These are phyloP conservation scores for Solanum appendiculatum DNA, from an alignment of 257 asterid genomes.

Conservation along the genomic window DNA sequence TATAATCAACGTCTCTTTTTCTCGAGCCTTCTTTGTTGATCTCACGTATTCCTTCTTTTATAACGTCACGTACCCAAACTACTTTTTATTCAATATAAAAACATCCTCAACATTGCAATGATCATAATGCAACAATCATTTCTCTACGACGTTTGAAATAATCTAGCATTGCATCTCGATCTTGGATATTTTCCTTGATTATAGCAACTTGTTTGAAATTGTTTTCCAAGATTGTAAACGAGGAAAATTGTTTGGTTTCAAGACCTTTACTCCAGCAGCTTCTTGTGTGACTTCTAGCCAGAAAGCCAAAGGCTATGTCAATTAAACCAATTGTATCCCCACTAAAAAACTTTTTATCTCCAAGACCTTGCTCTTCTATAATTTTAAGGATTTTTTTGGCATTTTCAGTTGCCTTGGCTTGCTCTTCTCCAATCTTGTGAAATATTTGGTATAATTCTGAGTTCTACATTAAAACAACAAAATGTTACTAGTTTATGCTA, in stretches of 20 bases:
- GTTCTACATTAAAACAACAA: not conserved
- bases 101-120: not conserved
- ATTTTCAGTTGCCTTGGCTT: constrained; percentile 10
- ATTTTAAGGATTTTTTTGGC: not conserved
- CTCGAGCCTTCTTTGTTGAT: too few species aligned
- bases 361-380: constrained; percentile 10
- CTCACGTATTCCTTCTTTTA: too few species aligned
- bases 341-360: constrained; percentile 15
- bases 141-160: not conserved
- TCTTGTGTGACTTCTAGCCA: constrained; percentile 13
- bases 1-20: too few species aligned
- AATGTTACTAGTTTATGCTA: not conserved
- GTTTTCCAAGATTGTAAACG: constrained; percentile 7
- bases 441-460: not conserved
- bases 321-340: constrained; percentile 3
- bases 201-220: constrained; percentile 8
- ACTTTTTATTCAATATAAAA: too few species aligned
- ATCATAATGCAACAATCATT: not conserved
- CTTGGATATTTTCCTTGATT: constrained; percentile 6
- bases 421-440: not conserved
- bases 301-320: constrained; percentile 3
- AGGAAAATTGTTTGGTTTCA: not conserved
- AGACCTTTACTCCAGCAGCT: not conserved
- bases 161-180: not conserved
- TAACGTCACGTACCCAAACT: too few species aligned